Evolutionary conservation across 139 green algal genomes (phyloP).

Genomic region (Chlamydomonas schloesseri): DNA sequence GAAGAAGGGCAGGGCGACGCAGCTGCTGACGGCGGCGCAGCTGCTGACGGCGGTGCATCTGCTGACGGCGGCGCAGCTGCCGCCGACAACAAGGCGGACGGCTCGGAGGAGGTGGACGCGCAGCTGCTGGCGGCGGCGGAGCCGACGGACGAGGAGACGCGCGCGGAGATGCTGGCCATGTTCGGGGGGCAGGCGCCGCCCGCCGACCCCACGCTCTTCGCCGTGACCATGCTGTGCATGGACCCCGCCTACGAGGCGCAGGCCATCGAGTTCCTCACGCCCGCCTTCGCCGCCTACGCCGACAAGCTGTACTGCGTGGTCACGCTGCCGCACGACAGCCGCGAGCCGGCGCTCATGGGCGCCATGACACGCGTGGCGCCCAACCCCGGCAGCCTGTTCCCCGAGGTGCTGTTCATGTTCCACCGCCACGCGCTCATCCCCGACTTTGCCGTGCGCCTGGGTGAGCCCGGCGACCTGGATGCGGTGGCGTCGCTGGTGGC

Average conservation of each 20-base stretch:
- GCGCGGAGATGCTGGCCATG: conserved; percentile 53
- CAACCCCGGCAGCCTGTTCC: conserved; percentile 48
- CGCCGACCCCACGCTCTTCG: conserved; percentile 52
- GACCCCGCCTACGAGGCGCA: conserved; percentile 59
- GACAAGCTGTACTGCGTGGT: conserved; percentile 68
- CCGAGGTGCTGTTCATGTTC: conserved; percentile 57
- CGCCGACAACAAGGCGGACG: neutral
- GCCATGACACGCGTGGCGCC: conserved; percentile 59
- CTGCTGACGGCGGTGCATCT: neutral
- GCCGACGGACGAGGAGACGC: conserved; percentile 54
- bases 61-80: neutral
- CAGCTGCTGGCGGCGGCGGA: neutral
- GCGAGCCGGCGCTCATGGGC: conserved; percentile 56
- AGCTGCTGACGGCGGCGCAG: no score
- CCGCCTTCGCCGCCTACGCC: conserved; percentile 57
- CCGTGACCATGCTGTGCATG: conserved; percentile 80
- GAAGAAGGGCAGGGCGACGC: no score
- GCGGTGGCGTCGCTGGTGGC: conserved; percentile 48
- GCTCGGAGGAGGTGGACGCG: neutral
- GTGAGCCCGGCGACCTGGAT: conserved; percentile 31
- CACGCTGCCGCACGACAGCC: conserved; percentile 65
- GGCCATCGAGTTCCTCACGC: conserved; percentile 42
- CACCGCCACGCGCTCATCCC: conserved; percentile 45
- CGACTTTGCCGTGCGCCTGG: conserved; percentile 54
- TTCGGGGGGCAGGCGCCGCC: neutral